Evolutionary conservation across 768 basidiomycete species (phyloP), one percentile per base, ranked within the genome.

Genomic region (Lentinula sp.): DNA sequence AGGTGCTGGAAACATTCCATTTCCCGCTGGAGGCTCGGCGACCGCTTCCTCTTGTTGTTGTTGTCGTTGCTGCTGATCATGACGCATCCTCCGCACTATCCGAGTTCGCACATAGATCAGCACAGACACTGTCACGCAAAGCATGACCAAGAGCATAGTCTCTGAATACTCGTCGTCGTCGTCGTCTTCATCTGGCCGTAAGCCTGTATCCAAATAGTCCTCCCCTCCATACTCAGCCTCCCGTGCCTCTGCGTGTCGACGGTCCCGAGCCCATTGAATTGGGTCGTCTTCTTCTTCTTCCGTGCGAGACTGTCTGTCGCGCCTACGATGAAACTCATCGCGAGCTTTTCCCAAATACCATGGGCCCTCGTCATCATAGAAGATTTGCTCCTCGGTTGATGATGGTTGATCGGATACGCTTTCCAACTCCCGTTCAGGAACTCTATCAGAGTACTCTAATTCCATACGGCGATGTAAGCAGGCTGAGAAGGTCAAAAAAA

Each of bases 331-430:
- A 68, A 90, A 90, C 58, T 93, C 88, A 60, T 93, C 91, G 63
- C 81, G 83, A 4, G 91, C 90, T 66, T 88, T 91, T 7, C 91
- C 91, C 45, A 91, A 72, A 67, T 93, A 92, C 92, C 91, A 93
- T 6, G 84, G 78, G 4, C 82, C 85, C 12, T 85, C 87, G 15
- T 83, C 81, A 55, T 82, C 81, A 23, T 63, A 57, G 54, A 71
- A 70, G 32, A 66, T 59, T 18, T 64, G 70, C 6, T 73, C 77
- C 52, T 78, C 73, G 32, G 78, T 75, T 60, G 74, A 70, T 2
- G 62, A 59, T 23, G 63, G 18, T 15, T 41, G 41, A n/a, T 46
- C 59, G 63, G 71, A 69, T 28, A 72, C 69, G 53, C 74, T 73
- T 28, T 81, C 81, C 23, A 81, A 71, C 60, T 80, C 75, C 32